Conservation (phyloP, 2,329 filamentous ascomycete species). For the Bipolaris bicolor region DNA sequence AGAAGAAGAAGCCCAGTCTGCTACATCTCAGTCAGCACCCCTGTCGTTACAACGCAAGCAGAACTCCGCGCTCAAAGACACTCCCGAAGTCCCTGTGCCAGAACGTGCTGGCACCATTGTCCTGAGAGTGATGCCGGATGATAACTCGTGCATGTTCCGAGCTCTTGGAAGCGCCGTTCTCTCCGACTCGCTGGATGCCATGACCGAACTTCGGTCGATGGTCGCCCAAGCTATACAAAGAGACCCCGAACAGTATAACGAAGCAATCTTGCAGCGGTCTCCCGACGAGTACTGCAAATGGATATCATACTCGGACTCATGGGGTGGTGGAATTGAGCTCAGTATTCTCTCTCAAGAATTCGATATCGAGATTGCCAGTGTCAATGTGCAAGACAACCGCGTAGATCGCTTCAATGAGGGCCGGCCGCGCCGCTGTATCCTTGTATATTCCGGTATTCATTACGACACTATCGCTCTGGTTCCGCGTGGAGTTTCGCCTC, state of each 20-base stretch:
- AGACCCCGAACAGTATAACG: constrained; percentile 73
- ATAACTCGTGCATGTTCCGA: constrained; percentile 93
- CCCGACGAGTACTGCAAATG: constrained; percentile 79
- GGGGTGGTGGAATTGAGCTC: constrained; percentile 92
- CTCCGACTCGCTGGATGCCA: constrained; percentile 64
- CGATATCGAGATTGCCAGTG: constrained; percentile 81
- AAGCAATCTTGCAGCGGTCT: constrained; percentile 73
- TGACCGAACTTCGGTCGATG: constrained; percentile 75
- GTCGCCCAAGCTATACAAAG: constrained; percentile 79
- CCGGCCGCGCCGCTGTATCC: constrained; percentile 68
- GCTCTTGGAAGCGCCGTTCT: constrained; percentile 84
- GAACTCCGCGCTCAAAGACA: constrained; percentile 59
- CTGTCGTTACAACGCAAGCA: constrained; percentile 53
- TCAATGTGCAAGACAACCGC: constrained; percentile 74
- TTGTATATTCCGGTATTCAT: constrained; percentile 92
- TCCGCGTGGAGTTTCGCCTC: constrained; percentile 60
- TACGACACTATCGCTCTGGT: constrained; percentile 88
- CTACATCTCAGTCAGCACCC: constrained; percentile 37
- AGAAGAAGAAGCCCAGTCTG: constrained; percentile 20
- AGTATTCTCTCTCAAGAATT: constrained; percentile 85
- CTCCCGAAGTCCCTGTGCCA: constrained; percentile 66
- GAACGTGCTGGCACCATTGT: constrained; percentile 66
- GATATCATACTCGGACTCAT: constrained; percentile 80
- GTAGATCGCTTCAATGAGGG: constrained; percentile 82
- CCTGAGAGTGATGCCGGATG: constrained; percentile 93